Percentiles rank a stretch among this genome's conserved stretches.
These are phyloP conservation scores for Litsea cubeba DNA, from an alignment of 164 flowering plant genomes.

Conservation along the genomic window DNA sequence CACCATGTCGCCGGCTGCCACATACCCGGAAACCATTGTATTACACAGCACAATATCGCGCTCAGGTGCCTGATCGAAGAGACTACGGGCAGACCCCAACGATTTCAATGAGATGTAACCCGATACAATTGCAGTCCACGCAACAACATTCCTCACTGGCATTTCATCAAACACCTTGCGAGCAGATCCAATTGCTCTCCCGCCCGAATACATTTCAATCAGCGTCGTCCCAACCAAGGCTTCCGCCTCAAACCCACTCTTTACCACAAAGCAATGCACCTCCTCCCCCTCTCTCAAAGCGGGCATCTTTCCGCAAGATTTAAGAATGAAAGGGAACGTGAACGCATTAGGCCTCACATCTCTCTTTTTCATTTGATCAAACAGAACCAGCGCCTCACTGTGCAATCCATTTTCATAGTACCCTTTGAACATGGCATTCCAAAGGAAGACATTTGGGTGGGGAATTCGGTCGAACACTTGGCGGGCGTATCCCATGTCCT, in stretches of 20 bases:
- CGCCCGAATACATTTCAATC: constrained; percentile 54
- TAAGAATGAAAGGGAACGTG: constrained; percentile 56
- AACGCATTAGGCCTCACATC: constrained; percentile 45
- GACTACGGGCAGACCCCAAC: constrained; percentile 38
- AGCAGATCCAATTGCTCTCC: constrained; percentile 34
- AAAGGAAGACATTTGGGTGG: constrained; percentile 33
- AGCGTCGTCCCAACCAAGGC: constrained; percentile 50
- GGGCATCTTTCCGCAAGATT: constrained; percentile 38
- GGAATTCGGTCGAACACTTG: constrained; percentile 45
- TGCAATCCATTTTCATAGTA: constrained; percentile 34
- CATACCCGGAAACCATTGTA: constrained; percentile 59
- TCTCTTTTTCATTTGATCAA: constrained; percentile 35
- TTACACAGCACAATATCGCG: constrained; percentile 67
- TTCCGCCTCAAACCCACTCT: constrained; percentile 45
- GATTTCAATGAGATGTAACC: constrained; percentile 39
- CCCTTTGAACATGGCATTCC: constrained; percentile 60
- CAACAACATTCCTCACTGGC: constrained; percentile 52
- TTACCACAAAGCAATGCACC: constrained; percentile 44
- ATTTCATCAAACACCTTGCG: constrained; percentile 49
- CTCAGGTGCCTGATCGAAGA: constrained; percentile 55
- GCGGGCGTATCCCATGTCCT: constrained; percentile 34
- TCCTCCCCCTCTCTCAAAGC: constrained; percentile 41
- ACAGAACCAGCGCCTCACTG: constrained; percentile 34
- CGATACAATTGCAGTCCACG: constrained; percentile 60
- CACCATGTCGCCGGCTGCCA: constrained; percentile 38